Base-by-base conservation (phyloP, 192 early-diverging fungal genomes). In the Coemansia sp. region DNA sequence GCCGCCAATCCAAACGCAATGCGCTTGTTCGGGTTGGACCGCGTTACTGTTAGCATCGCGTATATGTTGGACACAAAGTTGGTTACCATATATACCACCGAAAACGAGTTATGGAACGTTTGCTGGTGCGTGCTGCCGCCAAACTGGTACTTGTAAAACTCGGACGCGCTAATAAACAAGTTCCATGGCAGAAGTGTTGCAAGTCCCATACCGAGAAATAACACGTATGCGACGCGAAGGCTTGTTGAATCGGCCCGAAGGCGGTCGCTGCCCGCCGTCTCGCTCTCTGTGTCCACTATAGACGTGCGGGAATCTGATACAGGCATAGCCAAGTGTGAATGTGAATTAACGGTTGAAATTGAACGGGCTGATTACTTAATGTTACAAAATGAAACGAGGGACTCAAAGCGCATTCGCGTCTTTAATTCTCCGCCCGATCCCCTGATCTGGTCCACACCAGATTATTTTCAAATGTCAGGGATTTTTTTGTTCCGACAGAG, bases 111-210 rank as follows among this genome's bases (percentile, higher is more conserved):
- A 59, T 89, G 89, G 72, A 91, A 93, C 21, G 84, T 87, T 40
- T 84, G 59, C 23, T 81, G 81, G 44, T 85, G 87, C 1, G 71
- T 46, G 17, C 87, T 87, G 26, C 85, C 86, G 26, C 67, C 63
- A 69, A 91, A 89, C 65, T 82, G 75, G 42, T 77, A 69, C 15
- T 72, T 74, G 75, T 90, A 93, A 68, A 87, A 93, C 59, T 87
- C 88, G 1, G 87, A 84, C 2, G 91, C 90, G 44, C 86, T 90
- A 71, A 93, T 93, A 52, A 91, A 91, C 23, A 88, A 82, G 75
- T 93, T 93, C 91, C 91, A 93, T 25, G 90, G 88, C 31, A 93
- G 68, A 40, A 93, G 75, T 68, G 89, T 87, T 15, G 90, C 84
- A 19, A 89, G 72, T n/a, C 91, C 91, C 72, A 89, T 89, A 6